Evolutionary conservation across 805 yeast species (phyloP), one percentile per base, ranked within the genome.

Genomic region (Candida awuae): DNA sequence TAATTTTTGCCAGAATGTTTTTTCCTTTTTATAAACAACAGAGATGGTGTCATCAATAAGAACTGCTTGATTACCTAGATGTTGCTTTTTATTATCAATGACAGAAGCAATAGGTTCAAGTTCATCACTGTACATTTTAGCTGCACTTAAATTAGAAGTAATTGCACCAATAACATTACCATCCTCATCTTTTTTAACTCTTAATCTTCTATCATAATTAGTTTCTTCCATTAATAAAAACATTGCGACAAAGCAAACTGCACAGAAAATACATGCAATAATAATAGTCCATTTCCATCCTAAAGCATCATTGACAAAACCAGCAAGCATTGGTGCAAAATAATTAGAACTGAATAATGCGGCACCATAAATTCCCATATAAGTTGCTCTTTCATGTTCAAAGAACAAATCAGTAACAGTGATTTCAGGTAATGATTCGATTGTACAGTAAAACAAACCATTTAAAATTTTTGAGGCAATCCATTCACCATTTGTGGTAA

Each of bases 261-360:
- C 73, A 18, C 62, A 64, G 35, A 68, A 67, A 34, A 76, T 68
- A 15, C 72, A 70, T 37, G 70, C 61, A 59, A 73, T 62, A 44
- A 49, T 60, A 55, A 74, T 69, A 8, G 69, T 73, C 77, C 77
- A 73, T 44, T 66, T 54, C 68, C 77, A 77, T 6, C 73, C 71
- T 20, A 65, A 58, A 21, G 65, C 67, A 35, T 68, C 66, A 22
- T 67, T 65, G 40, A 77, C 71, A 47, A 72, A 71, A 10, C 80
- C 80, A 10, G 80, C 77, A 34, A 75, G 64, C 48, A 76, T 61
- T 5, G 82, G 81, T 4, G 80, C 81, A 41, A 74, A 55, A 48
- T 62, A 77, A 31, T 75, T 70, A 8, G 78, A 73, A 10, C 67
- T 65, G 27, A 75, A 64, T 14, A 79, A 62, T 12, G 80, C 73